Evolutionary conservation across 257 asterid species (phyloP).

Genomic region (Petunia secreta): DNA sequence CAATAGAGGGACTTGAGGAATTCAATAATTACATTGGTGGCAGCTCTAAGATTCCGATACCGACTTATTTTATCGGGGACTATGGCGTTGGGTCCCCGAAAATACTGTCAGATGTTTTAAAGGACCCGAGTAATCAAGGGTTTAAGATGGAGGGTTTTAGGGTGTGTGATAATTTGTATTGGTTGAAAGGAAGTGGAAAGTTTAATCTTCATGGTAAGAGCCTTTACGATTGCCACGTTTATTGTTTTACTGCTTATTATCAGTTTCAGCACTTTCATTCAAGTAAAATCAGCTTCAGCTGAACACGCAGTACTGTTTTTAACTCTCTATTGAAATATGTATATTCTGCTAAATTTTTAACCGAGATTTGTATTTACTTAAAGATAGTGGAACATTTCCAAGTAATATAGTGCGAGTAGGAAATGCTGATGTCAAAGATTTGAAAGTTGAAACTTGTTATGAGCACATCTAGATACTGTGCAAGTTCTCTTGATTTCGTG

Average conservation of each 20-base stretch:
- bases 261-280: too few species aligned
- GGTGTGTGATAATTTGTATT: conserved; percentile 76
- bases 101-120: conserved; percentile 60
- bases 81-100: conserved; percentile 78
- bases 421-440: neutral
- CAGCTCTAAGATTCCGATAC: conserved; percentile 62
- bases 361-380: neutral
- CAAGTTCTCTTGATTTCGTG: neutral
- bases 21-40: conserved; percentile 78
- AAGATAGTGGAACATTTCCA: neutral
- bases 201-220: conserved; percentile 70
- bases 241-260: neutral
- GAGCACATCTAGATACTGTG: neutral
- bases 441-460: conserved; percentile 4
- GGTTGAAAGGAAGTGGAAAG: conserved; percentile 96
- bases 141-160: conserved; percentile 96
- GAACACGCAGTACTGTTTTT: too few species aligned
- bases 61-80: conserved; percentile 93
- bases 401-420: neutral
- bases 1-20: conserved; percentile 73
- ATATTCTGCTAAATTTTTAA: neutral
- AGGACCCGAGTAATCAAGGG: conserved; percentile 69
- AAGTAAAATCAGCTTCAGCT: too few species aligned
- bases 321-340: too few species aligned
- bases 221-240: neutral